Percentiles rank a stretch among this genome's conserved stretches.
Evolutionary conservation across 257 asterid species (phyloP).

Genomic region (Solanum lignicaule): DNA sequence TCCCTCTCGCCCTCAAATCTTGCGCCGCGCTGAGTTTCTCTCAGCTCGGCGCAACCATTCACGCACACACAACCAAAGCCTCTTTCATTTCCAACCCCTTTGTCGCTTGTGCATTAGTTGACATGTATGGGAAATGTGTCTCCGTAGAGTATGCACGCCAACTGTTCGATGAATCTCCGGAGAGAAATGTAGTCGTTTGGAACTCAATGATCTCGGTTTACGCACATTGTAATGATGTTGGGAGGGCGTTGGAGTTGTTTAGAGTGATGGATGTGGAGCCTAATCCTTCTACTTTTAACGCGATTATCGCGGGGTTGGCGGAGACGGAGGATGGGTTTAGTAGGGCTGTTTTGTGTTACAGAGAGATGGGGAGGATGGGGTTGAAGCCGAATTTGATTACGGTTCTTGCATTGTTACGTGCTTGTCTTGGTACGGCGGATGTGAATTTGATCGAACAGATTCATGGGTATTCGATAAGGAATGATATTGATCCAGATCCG

Average conservation of each 20-base stretch:
- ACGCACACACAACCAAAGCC: constrained; percentile 15
- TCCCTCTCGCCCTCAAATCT: constrained; percentile 40
- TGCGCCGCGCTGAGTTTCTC: constrained; percentile 22
- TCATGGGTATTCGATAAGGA: constrained; percentile 29
- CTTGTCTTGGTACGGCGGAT: constrained; percentile 19
- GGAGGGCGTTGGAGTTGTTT: constrained; percentile 24
- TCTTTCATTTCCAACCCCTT: constrained; percentile 26
- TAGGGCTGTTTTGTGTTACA: constrained; percentile 19
- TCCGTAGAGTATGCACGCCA: constrained; percentile 22
- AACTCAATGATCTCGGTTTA: constrained; percentile 35
- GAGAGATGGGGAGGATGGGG: constrained; percentile 21
- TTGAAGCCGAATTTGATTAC: constrained; percentile 28
- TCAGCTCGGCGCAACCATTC: constrained; percentile 23
- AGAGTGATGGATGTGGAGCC: constrained; percentile 25
- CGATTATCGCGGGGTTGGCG: constrained; percentile 26
- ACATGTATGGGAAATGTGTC: constrained; percentile 34
- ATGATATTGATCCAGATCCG: constrained; percentile 13
- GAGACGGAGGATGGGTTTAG: constrained; percentile 19
- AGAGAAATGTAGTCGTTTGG: constrained; percentile 37
- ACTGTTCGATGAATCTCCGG: constrained; percentile 29
- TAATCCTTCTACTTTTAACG: constrained; percentile 22
- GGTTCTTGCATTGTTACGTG: constrained; percentile 26
- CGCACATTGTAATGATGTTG: constrained; percentile 13
- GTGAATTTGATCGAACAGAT: constrained; percentile 31
- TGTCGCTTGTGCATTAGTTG: constrained; percentile 30